phyloP scores from a whole-genome alignment of 164 flowering plant species.

The Berberis vulgaris region DNA sequence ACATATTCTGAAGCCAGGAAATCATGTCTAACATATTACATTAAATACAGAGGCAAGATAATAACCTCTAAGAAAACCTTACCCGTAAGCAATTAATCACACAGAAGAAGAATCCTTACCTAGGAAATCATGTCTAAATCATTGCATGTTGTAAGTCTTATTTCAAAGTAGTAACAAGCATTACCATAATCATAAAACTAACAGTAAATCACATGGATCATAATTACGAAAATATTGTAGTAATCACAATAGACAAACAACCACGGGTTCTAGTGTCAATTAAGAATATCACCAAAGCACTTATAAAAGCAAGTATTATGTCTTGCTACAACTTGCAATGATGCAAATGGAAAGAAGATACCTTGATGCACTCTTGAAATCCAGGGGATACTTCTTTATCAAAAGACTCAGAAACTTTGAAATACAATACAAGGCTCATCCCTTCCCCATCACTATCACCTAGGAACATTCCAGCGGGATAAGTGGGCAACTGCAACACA shows the following conservation, averaged over 20 bases:
- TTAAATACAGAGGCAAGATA: not conserved
- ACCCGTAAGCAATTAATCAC: not conserved
- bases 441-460: slow-evolving; percentile 94
- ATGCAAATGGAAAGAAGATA: slow-evolving; percentile 9
- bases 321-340: not conserved
- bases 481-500: slow-evolving; percentile 68
- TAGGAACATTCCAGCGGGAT: slow-evolving; percentile 81
- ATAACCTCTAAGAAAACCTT: not conserved
- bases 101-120: too few relatives aligned
- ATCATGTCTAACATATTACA: not conserved
- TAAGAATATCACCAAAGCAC: not conserved
- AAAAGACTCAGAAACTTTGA: slow-evolving; percentile 62
- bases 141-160: too few relatives aligned
- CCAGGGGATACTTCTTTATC: slow-evolving; percentile 53
- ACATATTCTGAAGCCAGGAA: not conserved
- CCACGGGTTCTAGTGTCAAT: too few relatives aligned
- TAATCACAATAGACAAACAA: too few relatives aligned
- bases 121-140: too few relatives aligned
- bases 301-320: not conserved
- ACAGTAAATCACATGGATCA: too few relatives aligned
- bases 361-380: slow-evolving; percentile 70
- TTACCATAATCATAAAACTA: too few relatives aligned
- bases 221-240: too few relatives aligned
- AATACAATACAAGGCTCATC: slow-evolving; percentile 81
- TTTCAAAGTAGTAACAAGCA: too few relatives aligned